These are phyloP conservation scores for Skeletonema costatum DNA, from an alignment of 108 stramenopile species.

Conservation along the genomic window DNA sequence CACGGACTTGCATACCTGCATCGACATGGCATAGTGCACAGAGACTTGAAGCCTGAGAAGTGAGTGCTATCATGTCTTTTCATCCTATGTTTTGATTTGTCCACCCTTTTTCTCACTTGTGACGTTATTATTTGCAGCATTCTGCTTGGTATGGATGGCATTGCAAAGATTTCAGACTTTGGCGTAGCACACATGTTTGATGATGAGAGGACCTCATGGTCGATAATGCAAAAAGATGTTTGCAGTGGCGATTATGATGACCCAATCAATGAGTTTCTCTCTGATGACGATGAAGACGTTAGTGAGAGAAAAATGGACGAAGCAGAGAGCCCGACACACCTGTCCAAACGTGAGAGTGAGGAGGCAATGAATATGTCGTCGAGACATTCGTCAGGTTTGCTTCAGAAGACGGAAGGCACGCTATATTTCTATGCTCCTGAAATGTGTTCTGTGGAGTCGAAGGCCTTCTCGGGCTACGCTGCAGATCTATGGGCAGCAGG, in stretches of 20 bases:
- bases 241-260: slow-evolving; percentile 4
- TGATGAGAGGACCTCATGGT: slow-evolving; percentile 44
- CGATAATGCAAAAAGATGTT: neutral
- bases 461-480: slow-evolving; percentile 78
- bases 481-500: slow-evolving; percentile 90
- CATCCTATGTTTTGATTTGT: neutral
- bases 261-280: slow-evolving; percentile 5
- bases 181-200: slow-evolving; percentile 90
- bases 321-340: neutral
- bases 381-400: slow-evolving; percentile 52
- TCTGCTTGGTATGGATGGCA: slow-evolving; percentile 59
- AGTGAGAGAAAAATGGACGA: slow-evolving; percentile 5
- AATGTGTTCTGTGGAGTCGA: slow-evolving; percentile 61
- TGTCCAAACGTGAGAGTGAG: slow-evolving; percentile 33
- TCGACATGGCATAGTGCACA: slow-evolving; percentile 81
- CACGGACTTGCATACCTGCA: slow-evolving; percentile 91
- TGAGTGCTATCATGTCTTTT: neutral
- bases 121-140: neutral
- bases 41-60: slow-evolving; percentile 87
- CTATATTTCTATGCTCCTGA: slow-evolving; percentile 86
- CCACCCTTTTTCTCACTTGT: neutral
- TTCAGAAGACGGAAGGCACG: slow-evolving; percentile 79
- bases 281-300: slow-evolving; percentile 7
- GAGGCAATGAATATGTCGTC: slow-evolving; percentile 55
- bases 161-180: slow-evolving; percentile 88